Base-by-base conservation (phyloP, 2,329 filamentous ascomycete genomes). In the Fusarium pseudonygamai region DNA sequence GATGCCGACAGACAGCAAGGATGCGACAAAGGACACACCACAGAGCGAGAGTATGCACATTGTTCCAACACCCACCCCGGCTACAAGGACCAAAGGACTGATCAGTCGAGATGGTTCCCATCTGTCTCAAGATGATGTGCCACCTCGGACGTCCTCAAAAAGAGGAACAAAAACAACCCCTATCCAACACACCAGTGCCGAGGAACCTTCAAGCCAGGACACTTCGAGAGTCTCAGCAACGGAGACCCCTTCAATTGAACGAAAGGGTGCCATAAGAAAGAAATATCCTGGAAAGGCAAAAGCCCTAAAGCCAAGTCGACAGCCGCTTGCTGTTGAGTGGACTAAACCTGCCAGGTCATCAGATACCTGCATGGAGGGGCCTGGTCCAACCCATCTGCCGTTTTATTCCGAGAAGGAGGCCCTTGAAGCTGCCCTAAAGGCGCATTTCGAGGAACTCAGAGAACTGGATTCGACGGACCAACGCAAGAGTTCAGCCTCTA, bases 91-190 rank as follows among this genome's bases (percentile, higher is more conserved):
- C n/a, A 61, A 26, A 46, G 47, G 61, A 14, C 34, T 32, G 26
- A 15, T 13, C 53, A 39, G 6, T 37, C 16, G 43, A 16, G 64
- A 69, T 6, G 73, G 69, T 12, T 70, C 75, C 6, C 64, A 36
- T 8, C 57, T 79, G 20, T 77, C 73, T 6, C 49, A 77, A 5
- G 72, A 78, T 5, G 65, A 75, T 10, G 67, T 80, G 3, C 78
- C 79, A 39, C 78, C 74, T 36, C 75, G 79, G 5, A 78, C 71
- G 20, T 82, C 79, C 3, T 81, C 80, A 12, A 79, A 72, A 53
- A 69, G 58, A 34, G 57, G 49, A 26, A 37, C 13, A 6, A 55
- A 43, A 8, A 30, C 28, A 40, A 62, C 50, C 40, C 50, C 50
- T 5, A 5, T 45, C 6, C 26, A 53, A 18, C 36, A 32, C 66